Evolutionary conservation across 2,329 filamentous ascomycete species (phyloP).

Genomic region (Cercospora sesami): DNA sequence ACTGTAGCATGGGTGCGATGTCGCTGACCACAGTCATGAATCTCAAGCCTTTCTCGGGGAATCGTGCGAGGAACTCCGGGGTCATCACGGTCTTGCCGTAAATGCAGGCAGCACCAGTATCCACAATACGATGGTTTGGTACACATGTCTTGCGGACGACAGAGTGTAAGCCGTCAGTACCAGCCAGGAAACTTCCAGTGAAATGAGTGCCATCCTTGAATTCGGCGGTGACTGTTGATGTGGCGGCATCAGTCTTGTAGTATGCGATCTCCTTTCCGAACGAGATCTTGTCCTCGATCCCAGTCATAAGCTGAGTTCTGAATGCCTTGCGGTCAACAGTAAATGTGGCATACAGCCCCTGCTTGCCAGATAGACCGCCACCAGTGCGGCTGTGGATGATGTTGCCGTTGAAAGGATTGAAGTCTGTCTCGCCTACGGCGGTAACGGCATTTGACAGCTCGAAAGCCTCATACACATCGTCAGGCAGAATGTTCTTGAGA

Average conservation of each 20-base stretch:
- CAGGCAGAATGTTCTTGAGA: constrained; percentile 24
- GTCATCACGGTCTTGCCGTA: constrained; percentile 33
- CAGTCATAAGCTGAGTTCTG: constrained; percentile 25
- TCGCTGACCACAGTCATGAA: constrained; percentile 29
- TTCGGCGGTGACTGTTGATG: constrained; percentile 15
- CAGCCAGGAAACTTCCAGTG: constrained; percentile 25
- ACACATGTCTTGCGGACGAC: constrained; percentile 27
- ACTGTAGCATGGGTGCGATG: constrained; percentile 26
- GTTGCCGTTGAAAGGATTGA: constrained; percentile 25
- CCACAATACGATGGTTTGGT: constrained; percentile 23
- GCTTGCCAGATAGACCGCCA: constrained; percentile 21
- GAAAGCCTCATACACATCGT: constrained; percentile 24
- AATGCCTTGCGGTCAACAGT: constrained; percentile 29
- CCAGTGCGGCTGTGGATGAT: constrained; percentile 26
- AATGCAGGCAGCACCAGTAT: constrained; percentile 28
- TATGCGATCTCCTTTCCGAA: constrained; percentile 27
- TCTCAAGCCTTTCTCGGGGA: constrained; percentile 23
- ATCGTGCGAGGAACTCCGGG: constrained; percentile 20
- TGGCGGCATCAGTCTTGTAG: constrained; percentile 16
- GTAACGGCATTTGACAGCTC: constrained; percentile 25
- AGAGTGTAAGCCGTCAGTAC: constrained; percentile 31
- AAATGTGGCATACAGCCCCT: constrained; percentile 21
- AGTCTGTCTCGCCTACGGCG: constrained; percentile 27
- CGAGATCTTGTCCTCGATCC: constrained; percentile 25
- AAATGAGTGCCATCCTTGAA: constrained; percentile 24